phyloP scores from a whole-genome alignment of 2,329 filamentous ascomycete genomes.

The Cordyceps fumosorosea region DNA sequence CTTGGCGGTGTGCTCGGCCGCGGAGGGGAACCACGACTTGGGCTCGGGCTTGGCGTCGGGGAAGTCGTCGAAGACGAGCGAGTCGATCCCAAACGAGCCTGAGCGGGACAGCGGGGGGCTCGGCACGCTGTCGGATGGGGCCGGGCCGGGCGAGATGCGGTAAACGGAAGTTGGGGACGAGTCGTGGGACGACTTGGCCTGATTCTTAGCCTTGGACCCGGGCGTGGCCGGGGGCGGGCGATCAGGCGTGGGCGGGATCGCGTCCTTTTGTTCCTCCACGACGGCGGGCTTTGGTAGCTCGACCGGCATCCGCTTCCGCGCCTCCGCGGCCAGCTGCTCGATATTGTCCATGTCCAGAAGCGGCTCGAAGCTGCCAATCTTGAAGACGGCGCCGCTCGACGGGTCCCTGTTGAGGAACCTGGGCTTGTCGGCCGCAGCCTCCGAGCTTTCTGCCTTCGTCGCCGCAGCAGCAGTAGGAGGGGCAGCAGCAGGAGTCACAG shows the following conservation, averaged over 20 bases:
- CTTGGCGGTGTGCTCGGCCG: conserved; percentile 29
- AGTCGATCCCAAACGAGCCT: conserved; percentile 12
- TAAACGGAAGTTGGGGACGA: not conserved
- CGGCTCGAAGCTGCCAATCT: conserved; percentile 62
- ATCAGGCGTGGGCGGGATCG: not conserved
- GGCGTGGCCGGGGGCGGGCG: not conserved
- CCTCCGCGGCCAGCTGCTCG: conserved; percentile 44
- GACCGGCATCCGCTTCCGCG: conserved; percentile 37
- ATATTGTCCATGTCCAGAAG: conserved; percentile 58
- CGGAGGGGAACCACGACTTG: conserved; percentile 32
- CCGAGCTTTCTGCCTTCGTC: not conserved
- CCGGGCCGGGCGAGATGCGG: not conserved
- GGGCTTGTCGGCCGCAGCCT: not conserved
- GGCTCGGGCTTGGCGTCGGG: conserved; percentile 23
- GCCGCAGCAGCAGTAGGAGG: too few relatives aligned
- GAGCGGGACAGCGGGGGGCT: not conserved
- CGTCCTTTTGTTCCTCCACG: not conserved
- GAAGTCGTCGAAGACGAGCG: conserved; percentile 9
- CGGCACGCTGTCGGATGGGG: not conserved
- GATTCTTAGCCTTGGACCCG: not conserved
- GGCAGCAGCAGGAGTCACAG: too few relatives aligned
- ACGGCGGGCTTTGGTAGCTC: conserved; percentile 11
- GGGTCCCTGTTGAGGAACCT: conserved; percentile 24
- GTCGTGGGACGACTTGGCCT: not conserved
- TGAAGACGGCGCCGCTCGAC: conserved; percentile 47